phyloP scores from a whole-genome alignment of 148 eudicot species.

The Salicornia ramosissima region DNA sequence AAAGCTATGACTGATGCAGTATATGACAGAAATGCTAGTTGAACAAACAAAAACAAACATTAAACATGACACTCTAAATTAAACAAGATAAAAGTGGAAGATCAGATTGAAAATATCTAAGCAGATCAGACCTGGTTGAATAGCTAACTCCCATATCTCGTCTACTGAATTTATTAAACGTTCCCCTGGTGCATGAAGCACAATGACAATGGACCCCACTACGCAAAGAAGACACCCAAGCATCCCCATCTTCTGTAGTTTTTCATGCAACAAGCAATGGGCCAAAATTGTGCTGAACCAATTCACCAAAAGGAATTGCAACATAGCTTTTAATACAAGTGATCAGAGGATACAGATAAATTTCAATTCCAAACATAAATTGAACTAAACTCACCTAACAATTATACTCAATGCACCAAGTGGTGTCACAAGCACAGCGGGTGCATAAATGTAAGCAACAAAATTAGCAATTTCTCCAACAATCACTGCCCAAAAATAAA shows the following conservation, averaged over 20 bases:
- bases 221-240: constrained; percentile 82
- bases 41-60: constrained; percentile 20
- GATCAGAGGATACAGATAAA: not conserved
- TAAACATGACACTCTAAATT: not conserved
- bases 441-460: constrained; percentile 87
- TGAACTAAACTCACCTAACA: constrained; percentile 54
- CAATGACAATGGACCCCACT: constrained; percentile 73
- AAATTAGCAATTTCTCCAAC: constrained; percentile 86
- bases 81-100: not conserved
- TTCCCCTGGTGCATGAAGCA: constrained; percentile 89
- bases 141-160: constrained; percentile 83
- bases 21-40: constrained; percentile 77
- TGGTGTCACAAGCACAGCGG: constrained; percentile 93
- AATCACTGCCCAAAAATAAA: constrained; percentile 51
- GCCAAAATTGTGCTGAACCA: constrained; percentile 74
- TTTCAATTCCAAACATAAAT: not conserved
- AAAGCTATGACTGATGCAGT: constrained; percentile 67
- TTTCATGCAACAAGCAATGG: constrained; percentile 73
- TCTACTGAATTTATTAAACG: constrained; percentile 63
- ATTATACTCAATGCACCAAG: constrained; percentile 93
- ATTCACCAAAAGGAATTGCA: constrained; percentile 13
- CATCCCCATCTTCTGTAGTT: constrained; percentile 68
- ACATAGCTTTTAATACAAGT: constrained; percentile 1
- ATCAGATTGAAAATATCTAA: not conserved
- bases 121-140: constrained; percentile 80